Evolutionary conservation across 306 rosid genomes (phyloP).

Genomic region (Trifolium fragiferum): DNA sequence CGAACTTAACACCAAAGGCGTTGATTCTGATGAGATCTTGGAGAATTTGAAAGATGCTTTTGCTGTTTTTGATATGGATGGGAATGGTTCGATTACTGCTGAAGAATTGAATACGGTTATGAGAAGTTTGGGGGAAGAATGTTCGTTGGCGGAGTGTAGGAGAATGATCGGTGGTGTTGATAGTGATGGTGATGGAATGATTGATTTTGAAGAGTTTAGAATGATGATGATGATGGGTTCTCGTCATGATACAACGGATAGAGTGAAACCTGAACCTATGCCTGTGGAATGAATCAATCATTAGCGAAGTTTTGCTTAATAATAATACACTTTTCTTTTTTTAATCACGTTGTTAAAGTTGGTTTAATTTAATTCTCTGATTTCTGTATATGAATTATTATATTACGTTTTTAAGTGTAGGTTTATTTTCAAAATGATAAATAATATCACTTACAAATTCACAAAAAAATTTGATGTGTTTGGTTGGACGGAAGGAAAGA

Average conservation of each 20-base stretch:
- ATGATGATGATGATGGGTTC: constrained; percentile 90
- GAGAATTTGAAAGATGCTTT: constrained; percentile 78
- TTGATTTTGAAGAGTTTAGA: constrained; percentile 79
- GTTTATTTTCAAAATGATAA: too few relatives aligned
- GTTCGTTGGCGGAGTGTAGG: constrained; percentile 73
- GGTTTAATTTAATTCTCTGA: background rate
- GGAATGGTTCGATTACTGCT: constrained; percentile 77
- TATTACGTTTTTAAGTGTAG: too few relatives aligned
- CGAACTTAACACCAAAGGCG: constrained; percentile 73
- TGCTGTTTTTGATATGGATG: constrained; percentile 74
- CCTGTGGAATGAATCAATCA: background rate
- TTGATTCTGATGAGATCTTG: constrained; percentile 70
- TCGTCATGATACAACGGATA: constrained; percentile 52
- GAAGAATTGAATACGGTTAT: constrained; percentile 73
- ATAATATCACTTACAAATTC: too few relatives aligned
- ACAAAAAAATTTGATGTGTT: too few relatives aligned
- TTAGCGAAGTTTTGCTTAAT: too few relatives aligned
- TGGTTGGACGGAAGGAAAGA: too few relatives aligned
- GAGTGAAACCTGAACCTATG: constrained; percentile 38
- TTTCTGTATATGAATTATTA: too few relatives aligned
- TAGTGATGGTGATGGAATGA: constrained; percentile 77
- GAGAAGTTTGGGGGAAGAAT: constrained; percentile 68
- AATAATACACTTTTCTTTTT: background rate
- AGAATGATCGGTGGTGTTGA: constrained; percentile 84
- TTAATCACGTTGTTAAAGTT: background rate